These are phyloP conservation scores for Clavispora vitiphila DNA, from an alignment of 805 yeast species.

Conservation along the genomic window DNA sequence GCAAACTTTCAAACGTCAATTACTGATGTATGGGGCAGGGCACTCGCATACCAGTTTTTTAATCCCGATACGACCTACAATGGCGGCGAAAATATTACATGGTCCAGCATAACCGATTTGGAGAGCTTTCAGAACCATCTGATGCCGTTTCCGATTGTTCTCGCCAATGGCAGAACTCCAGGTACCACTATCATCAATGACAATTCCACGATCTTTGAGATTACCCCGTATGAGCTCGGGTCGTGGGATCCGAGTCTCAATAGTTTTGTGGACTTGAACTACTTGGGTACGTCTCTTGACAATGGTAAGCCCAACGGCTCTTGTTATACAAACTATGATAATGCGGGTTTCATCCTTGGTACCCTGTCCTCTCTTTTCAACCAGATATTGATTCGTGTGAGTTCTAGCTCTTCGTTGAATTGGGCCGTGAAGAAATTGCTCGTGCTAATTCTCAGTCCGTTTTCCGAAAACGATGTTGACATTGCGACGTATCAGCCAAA, in stretches of 20 bases:
- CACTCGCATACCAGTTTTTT: constrained; percentile 13
- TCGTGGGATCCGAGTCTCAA: constrained; percentile 38
- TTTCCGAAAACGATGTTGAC: constrained; percentile 53
- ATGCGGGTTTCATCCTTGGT: constrained; percentile 72
- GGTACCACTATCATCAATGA: constrained; percentile 48
- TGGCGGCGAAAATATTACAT: constrained; percentile 17
- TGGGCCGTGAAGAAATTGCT: constrained; percentile 19
- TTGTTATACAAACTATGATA: constrained; percentile 30
- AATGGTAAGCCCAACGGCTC: constrained; percentile 15
- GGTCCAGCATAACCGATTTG: constrained; percentile 21
- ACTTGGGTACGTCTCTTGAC: constrained; percentile 24
- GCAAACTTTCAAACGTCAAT: constrained; percentile 13
- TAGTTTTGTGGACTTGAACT: constrained; percentile 26
- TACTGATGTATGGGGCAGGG: constrained; percentile 18
- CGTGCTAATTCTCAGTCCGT: constrained; percentile 19
- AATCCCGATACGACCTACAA: constrained; percentile 7
- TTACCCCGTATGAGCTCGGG: constrained; percentile 37
- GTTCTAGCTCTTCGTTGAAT: constrained; percentile 26
- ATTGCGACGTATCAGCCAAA: constrained; percentile 70
- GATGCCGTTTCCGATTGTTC: constrained; percentile 71
- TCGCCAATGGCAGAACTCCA: constrained; percentile 61
- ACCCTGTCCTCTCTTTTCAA: constrained; percentile 81
- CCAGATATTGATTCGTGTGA: constrained; percentile 53
- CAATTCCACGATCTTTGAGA: constrained; percentile 59
- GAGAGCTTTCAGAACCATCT: constrained; percentile 23